Evolutionary conservation across 2,329 filamentous ascomycete genomes (phyloP).

Genomic region (Juglanconis juglandina): DNA sequence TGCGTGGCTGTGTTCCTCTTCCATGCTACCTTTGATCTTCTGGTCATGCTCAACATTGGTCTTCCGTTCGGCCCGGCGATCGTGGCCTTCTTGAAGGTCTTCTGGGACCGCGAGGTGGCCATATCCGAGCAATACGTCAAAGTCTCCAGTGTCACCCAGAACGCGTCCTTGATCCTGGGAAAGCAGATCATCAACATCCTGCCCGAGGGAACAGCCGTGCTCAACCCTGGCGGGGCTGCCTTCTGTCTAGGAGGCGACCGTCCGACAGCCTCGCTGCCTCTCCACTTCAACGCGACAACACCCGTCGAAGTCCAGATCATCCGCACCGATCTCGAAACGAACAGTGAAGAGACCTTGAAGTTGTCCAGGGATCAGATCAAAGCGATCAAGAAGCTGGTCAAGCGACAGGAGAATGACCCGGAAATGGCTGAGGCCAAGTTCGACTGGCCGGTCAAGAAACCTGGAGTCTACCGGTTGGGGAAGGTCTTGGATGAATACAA

Average conservation of each 20-base stretch:
- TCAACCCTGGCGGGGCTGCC: constrained; percentile 77
- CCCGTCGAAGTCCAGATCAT: constrained; percentile 87
- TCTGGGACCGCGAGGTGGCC: constrained; percentile 89
- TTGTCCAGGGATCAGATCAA: constrained; percentile 72
- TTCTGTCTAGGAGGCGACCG: constrained; percentile 73
- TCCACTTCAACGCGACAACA: constrained; percentile 89
- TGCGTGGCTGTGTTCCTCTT: constrained; percentile 67
- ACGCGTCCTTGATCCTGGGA: constrained; percentile 88
- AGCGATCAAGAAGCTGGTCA: constrained; percentile 65
- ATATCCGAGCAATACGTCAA: constrained; percentile 94
- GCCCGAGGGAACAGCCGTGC: constrained; percentile 85
- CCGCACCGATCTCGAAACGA: constrained; percentile 79
- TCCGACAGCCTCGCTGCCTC: constrained; percentile 65
- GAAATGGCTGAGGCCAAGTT: constrained; percentile 61
- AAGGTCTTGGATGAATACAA: constrained; percentile 92
- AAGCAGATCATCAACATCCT: constrained; percentile 97
- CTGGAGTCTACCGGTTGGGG: constrained; percentile 80
- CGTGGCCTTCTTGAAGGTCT: constrained; percentile 68
- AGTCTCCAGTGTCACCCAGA: constrained; percentile 80
- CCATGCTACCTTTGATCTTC: constrained; percentile 72
- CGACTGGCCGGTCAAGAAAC: constrained; percentile 74
- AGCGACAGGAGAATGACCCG: constrained; percentile 64
- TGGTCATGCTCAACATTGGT: constrained; percentile 90
- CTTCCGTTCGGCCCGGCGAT: constrained; percentile 73
- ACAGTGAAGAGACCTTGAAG: constrained; percentile 74